Evolutionary conservation across 129 eudicot species (phyloP), one percentile per base, ranked within the genome.

Genomic region (Pulicaria dysenterica): DNA sequence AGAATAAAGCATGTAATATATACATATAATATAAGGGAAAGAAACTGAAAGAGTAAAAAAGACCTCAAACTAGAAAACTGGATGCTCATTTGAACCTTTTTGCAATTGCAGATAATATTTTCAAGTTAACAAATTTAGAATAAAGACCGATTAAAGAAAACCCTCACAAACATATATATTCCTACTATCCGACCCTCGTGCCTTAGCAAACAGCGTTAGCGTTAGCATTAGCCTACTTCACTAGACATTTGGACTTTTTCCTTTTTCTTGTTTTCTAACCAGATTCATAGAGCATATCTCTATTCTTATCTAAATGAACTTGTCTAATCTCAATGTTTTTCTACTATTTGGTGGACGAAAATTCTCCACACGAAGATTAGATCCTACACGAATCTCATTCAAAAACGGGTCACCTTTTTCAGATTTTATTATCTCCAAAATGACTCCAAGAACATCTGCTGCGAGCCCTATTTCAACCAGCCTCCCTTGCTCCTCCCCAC

Each of bases 401-500:
- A 95, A 14, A 36, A 75, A 83, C 31, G 87, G 59, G 13, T 88
- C 91, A 1, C 99, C 99, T 72, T 80, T 83, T 15, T 88, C 97
- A 0, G 89, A 64, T 75, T 82, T 61, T 12, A 95, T 85, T 1
- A 70, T 83, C 67, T 95, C 96, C 73, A 95, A 73, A 17, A 85
- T 76, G 16, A 68, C 91, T 43, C 95, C 99, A 14, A 95, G 70
- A 19, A 95, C 91, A 38, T 95, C 96, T 8, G 85, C 94, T 43
- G 96, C 99, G 72, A 83, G 85, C 48, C 99, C 97, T 7, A 50
- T 54, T 77, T 90, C 90, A 5, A 85, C 87, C 1, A 95, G 94
- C 3, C 83, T 61, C 6, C 97, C 99, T 58, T 77, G 83, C 75
- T 88, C 96, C 58, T 90, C 99, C 8, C 99, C 99, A 7, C 97